phyloP scores from a whole-genome alignment of 2,329 filamentous ascomycete species.

The Teratosphaeria nubilosa region DNA sequence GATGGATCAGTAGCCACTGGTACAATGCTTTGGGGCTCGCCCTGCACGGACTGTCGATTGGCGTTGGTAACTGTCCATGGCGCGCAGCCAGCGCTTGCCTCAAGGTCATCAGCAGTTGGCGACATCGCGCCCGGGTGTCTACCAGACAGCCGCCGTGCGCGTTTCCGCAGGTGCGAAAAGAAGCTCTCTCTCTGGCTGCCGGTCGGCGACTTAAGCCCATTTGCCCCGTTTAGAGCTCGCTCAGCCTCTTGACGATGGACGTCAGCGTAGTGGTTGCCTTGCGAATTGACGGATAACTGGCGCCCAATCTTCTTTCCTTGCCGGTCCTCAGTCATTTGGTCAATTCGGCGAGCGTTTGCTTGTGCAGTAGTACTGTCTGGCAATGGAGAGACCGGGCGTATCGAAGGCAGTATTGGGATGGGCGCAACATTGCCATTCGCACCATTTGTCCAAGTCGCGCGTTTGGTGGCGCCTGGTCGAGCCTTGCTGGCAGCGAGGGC shows the following conservation, averaged over 20 bases:
- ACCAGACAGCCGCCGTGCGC: slow-evolving; percentile 83
- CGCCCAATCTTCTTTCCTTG: slow-evolving; percentile 83
- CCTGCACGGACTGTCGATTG: slow-evolving; percentile 65
- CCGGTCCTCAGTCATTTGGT: slow-evolving; percentile 47
- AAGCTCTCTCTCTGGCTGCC: slow-evolving; percentile 87
- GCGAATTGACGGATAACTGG: slow-evolving; percentile 84
- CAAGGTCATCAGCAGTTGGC: slow-evolving; percentile 68
- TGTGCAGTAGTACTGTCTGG: slow-evolving; percentile 87
- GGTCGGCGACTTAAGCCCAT: slow-evolving; percentile 63
- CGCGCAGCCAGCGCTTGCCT: slow-evolving; percentile 76
- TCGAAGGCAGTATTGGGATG: slow-evolving; percentile 92
- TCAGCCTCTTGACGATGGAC: slow-evolving; percentile 85
- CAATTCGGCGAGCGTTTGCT: slow-evolving; percentile 55
- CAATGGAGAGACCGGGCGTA: slow-evolving; percentile 90
- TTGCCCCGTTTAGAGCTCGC: slow-evolving; percentile 73
- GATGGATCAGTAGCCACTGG: slow-evolving; percentile 33
- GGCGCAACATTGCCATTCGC: slow-evolving; percentile 62
- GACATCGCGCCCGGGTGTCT: slow-evolving; percentile 70
- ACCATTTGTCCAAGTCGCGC: slow-evolving; percentile 88
- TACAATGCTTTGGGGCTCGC: slow-evolving; percentile 45
- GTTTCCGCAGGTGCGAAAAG: slow-evolving; percentile 92
- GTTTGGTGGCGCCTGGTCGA: slow-evolving; percentile 58
- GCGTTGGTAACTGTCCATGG: slow-evolving; percentile 67
- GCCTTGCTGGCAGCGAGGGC: slow-evolving; percentile 37
- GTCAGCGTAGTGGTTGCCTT: slow-evolving; percentile 86